A percentile compares a stretch with the other conserved stretches of the same genome.
Evolutionary conservation across 768 basidiomycete species (phyloP).

Genomic region (Asterophora lycoperdoides): DNA sequence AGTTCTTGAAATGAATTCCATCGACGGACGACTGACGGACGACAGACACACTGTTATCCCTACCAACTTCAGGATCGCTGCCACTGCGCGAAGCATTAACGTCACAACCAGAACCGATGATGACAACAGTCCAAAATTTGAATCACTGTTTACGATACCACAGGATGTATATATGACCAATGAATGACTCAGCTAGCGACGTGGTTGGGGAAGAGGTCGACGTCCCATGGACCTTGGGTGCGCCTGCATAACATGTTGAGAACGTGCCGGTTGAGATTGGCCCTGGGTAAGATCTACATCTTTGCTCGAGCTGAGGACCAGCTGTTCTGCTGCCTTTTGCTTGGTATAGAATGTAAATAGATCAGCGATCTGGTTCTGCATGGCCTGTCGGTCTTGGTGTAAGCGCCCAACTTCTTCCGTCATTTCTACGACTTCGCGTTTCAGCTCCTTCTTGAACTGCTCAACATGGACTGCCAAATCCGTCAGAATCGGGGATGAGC

Average conservation of each 20-base stretch:
- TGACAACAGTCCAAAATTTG: neutral
- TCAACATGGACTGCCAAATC: conserved; percentile 67
- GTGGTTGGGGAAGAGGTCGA: conserved; percentile 25
- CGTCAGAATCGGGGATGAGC: neutral
- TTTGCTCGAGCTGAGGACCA: neutral
- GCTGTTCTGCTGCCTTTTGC: conserved; percentile 40
- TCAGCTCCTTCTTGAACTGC: conserved; percentile 79
- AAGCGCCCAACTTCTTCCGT: conserved; percentile 69
- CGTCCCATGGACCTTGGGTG: conserved; percentile 4
- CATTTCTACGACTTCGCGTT: conserved; percentile 68
- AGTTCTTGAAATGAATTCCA: neutral
- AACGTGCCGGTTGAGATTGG: neutral
- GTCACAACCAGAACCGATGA: conserved; percentile 13
- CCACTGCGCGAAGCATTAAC: conserved; percentile 68
- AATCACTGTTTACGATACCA: neutral
- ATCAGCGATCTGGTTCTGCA: conserved; percentile 71
- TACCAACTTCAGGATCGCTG: conserved; percentile 72
- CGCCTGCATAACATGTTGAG: neutral
- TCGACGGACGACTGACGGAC: conserved; percentile 3
- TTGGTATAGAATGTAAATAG: conserved; percentile 70
- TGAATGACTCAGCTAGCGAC: conserved; percentile 4
- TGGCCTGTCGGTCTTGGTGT: conserved; percentile 57
- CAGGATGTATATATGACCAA: neutral
- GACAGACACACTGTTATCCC: conserved; percentile 72
- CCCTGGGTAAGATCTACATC: neutral